Evolutionary conservation across 106 monocot genomes (phyloP).

Genomic region (Xerophyta viscosa): DNA sequence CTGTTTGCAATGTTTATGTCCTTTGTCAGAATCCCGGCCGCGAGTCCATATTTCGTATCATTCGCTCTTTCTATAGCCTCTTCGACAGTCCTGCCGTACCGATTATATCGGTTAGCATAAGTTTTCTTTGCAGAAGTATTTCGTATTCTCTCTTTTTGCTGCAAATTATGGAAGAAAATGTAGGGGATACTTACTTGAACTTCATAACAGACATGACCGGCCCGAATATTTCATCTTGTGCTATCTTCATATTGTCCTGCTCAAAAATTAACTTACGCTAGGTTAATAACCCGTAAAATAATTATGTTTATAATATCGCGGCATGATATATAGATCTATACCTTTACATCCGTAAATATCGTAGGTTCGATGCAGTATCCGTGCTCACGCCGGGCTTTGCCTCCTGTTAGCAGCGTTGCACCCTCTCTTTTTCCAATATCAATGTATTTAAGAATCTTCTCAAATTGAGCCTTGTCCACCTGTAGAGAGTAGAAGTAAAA

Average conservation of each 20-base stretch:
- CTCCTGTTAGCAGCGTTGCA: conserved; percentile 71
- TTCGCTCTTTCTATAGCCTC: conserved; percentile 39
- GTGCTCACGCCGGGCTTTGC: conserved; percentile 51
- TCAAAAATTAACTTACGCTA: not conserved
- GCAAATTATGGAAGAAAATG: too few relatives aligned
- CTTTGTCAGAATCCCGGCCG: conserved; percentile 52
- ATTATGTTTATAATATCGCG: too few relatives aligned
- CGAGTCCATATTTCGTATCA: conserved; percentile 27
- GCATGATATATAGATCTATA: conserved; percentile 8
- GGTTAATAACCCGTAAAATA: too few relatives aligned
- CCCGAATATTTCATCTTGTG: conserved; percentile 47
- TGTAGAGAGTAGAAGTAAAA: too few relatives aligned
- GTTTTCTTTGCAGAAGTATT: too few relatives aligned
- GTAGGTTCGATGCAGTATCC: conserved; percentile 89
- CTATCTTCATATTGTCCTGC: conserved; percentile 51
- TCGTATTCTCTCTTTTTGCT: too few relatives aligned
- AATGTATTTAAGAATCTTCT: conserved; percentile 72
- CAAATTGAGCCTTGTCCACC: conserved; percentile 73
- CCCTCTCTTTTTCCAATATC: conserved; percentile 63
- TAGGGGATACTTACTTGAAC: conserved; percentile 22
- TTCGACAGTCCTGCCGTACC: conserved; percentile 34
- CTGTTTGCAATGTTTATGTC: conserved; percentile 41
- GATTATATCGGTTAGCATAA: too few relatives aligned
- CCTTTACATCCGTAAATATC: conserved; percentile 87
- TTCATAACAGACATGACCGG: conserved; percentile 52